Conservation (phyloP, 306 rosid genomes). For the Pterocarpus macrocarpus region DNA sequence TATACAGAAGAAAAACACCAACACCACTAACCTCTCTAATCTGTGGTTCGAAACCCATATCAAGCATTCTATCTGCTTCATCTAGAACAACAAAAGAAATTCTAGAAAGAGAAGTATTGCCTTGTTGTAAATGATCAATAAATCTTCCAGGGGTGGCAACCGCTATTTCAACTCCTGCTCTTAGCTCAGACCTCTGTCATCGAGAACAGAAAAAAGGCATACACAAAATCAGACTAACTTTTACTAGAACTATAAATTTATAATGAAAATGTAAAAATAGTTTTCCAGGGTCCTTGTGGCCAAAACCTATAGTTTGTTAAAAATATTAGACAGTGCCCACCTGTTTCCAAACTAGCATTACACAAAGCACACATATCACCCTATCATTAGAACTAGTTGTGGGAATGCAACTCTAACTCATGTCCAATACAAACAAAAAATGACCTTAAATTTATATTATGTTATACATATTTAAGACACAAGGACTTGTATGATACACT, state of each 20-base stretch:
- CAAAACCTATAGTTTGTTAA: background rate
- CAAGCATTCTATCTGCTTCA: conserved; percentile 96
- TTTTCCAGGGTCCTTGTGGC: background rate
- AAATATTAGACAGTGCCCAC: background rate
- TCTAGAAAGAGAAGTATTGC: conserved; percentile 81
- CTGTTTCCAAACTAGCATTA: conserved; percentile 21
- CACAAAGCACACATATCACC: conserved; percentile 10
- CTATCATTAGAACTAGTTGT: conserved; percentile 5
- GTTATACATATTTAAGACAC: conserved; percentile 19
- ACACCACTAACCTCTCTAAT: conserved; percentile 72
- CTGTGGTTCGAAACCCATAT: conserved; percentile 95
- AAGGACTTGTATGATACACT: background rate
- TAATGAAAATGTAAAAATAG: background rate
- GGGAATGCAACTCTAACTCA: conserved; percentile 11
- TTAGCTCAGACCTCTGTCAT: conserved; percentile 81
- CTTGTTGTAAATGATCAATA: conserved; percentile 90
- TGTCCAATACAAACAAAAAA: conserved; percentile 25
- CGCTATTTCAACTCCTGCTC: conserved; percentile 78
- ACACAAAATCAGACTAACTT: conserved; percentile 4
- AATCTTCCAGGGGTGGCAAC: conserved; percentile 97
- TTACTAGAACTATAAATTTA: background rate
- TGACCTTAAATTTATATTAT: conserved; percentile 2
- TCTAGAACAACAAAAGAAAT: conserved; percentile 86
- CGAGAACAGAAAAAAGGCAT: conserved; percentile 44
- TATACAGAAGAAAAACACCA: conserved; percentile 1